Percentiles rank a stretch among this genome's conserved stretches.
Evolutionary conservation across 2,329 filamentous ascomycete species (phyloP).

Genomic region (Botrytis galanthina): DNA sequence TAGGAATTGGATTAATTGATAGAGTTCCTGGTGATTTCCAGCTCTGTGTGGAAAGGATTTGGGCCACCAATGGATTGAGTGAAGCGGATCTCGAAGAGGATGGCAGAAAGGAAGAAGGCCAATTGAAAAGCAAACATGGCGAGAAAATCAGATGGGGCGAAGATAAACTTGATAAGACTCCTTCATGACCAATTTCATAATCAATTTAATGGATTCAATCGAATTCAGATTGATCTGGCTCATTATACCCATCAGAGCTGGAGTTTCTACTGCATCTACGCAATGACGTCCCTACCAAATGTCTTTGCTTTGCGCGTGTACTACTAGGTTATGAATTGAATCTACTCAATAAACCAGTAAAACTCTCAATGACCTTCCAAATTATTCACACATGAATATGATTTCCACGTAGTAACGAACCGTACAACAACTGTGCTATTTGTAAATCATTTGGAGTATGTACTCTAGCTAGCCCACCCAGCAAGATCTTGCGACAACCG

Average conservation of each 20-base stretch:
- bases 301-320: neutral
- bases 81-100: conserved; percentile 32
- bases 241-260: neutral
- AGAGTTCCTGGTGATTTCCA: conserved; percentile 85
- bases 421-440: neutral
- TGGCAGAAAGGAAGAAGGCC: conserved; percentile 39
- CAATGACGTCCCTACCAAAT: neutral
- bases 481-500: conserved; percentile 3
- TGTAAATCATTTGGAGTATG: neutral
- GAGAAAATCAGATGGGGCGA: conserved; percentile 45
- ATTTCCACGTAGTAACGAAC: neutral
- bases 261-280: neutral
- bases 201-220: neutral
- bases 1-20: conserved; percentile 88
- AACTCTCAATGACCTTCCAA: neutral
- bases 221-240: neutral
- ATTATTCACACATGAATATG: neutral
- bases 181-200: neutral
- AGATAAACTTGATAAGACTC: neutral
- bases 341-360: neutral
- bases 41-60: conserved; percentile 79
- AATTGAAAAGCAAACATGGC: conserved; percentile 45
- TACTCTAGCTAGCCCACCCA: neutral
- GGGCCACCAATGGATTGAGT: conserved; percentile 70
- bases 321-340: neutral